Evolutionary conservation across 2,329 filamentous ascomycete species (phyloP), one percentile per base, ranked within the genome.

Genomic region (Dactylonectria macrodidyma): DNA sequence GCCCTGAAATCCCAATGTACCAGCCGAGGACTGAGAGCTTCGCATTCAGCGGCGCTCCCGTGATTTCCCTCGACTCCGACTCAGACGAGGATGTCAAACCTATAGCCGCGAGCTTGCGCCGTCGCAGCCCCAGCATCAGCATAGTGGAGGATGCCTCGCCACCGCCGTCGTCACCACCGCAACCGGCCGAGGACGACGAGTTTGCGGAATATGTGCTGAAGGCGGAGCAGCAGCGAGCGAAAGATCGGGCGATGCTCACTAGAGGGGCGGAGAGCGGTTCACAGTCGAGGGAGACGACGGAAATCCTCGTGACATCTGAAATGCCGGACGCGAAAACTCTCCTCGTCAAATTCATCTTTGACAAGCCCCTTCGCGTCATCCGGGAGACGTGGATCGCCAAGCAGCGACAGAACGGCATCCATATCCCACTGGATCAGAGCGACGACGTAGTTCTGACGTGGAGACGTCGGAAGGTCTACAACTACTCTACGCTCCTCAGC

Each of bases 401-500:
- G 61, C 91, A 95, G 76, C 79, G 78, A 1, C 86, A 79, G 2
- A 80, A 83, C 2, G 77, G 78, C 1, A 58, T 79, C 6, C 38
- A 73, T 10, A 74, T 85, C 8, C 71, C 79, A 2, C 72, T 78
- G 2, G 83, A 87, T 3, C 78, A 86, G 26, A 80, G 85, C 2
- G 81, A 86, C 5, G 82, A 84, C 1, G 83, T 97, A 19, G 92
- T 96, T 74, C 86, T 98, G 62, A 96, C 93, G 0, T 97, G 93
- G 91, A 91, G 91, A 70, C 87, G 89, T 30, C 89, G 89, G 65
- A 89, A 89, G 66, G 81, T 97, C 3, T 97, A 92, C 77, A 89
- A 93, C 71, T 87, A 88, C n/a, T 93, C 93, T 5, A 95, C 92
- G 1, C 91, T 93, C 66, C 85, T 86, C 60, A 90, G 88, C 55